phyloP scores from a whole-genome alignment of 306 rosid genomes.

The Sechiopsis laciniata region DNA sequence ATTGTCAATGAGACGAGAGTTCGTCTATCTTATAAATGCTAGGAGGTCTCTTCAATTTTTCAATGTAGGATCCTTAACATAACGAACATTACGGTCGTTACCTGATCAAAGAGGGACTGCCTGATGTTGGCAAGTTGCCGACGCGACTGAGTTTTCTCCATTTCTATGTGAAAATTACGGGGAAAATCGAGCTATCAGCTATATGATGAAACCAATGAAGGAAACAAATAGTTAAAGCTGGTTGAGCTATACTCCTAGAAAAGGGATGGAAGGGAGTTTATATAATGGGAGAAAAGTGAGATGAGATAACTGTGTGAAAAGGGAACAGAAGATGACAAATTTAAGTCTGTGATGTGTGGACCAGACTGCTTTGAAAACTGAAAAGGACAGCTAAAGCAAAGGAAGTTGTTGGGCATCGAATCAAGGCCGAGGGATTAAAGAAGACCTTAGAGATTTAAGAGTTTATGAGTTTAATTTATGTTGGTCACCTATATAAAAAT shows the following conservation, averaged over 20 bases:
- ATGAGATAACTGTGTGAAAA: slow-evolving; percentile 26
- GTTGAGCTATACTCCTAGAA: slow-evolving; percentile 26
- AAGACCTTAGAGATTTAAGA: too few species aligned
- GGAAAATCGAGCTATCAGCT: background rate
- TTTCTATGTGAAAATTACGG: slow-evolving; percentile 14
- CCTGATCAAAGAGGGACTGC: slow-evolving; percentile 83
- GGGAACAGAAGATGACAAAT: slow-evolving; percentile 21
- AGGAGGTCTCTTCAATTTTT: too few species aligned
- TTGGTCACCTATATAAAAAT: too few species aligned
- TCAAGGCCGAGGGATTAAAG: background rate
- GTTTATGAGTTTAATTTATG: too few species aligned
- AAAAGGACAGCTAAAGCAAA: background rate
- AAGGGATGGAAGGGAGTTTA: slow-evolving; percentile 30
- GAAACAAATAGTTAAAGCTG: slow-evolving; percentile 15
- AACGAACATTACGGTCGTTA: slow-evolving; percentile 1
- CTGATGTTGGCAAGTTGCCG: slow-evolving; percentile 53
- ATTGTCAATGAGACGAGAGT: too few species aligned
- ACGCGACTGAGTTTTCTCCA: slow-evolving; percentile 53
- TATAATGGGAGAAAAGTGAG: slow-evolving; percentile 35
- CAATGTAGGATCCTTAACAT: too few species aligned
- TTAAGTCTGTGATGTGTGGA: slow-evolving; percentile 27
- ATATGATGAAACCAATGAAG: slow-evolving; percentile 20
- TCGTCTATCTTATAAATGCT: too few species aligned
- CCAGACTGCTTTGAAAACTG: background rate
- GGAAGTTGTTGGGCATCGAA: slow-evolving; percentile 9